These are phyloP conservation scores for Volvox carteri DNA, from an alignment of 163 green algal genomes.

Conservation along the genomic window DNA sequence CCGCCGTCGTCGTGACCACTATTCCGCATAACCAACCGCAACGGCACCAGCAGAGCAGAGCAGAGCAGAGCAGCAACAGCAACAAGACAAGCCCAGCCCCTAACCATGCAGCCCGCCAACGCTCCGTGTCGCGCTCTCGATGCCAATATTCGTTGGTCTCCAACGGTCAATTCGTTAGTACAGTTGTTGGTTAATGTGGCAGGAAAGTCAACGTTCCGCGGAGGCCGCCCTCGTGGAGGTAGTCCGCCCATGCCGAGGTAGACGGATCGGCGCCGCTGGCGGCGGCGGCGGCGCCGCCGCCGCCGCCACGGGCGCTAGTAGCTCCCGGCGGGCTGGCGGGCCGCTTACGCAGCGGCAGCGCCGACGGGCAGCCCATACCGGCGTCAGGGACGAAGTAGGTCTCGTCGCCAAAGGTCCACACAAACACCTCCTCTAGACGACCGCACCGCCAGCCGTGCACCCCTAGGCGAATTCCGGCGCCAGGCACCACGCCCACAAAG, in stretches of 20 bases:
- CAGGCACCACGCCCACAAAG: slow-evolving; percentile 28
- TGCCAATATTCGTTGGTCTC: too few species aligned
- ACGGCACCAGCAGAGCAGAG: neutral
- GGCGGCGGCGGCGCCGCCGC: neutral
- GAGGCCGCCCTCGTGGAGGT: slow-evolving; percentile 28
- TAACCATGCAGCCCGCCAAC: neutral
- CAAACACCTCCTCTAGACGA: slow-evolving; percentile 38
- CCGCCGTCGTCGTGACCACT: neutral
- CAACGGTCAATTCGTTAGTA: too few species aligned
- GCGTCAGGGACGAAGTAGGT: slow-evolving; percentile 20
- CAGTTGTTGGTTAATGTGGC: slow-evolving; percentile 1
- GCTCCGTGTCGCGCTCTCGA: neutral
- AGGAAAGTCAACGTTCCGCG: slow-evolving; percentile 31
- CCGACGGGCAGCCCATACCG: slow-evolving; percentile 33
- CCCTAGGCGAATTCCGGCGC: slow-evolving; percentile 18
- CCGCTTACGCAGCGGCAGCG: slow-evolving; percentile 31
- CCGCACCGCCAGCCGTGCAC: slow-evolving; percentile 41
- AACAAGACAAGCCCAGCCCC: neutral
- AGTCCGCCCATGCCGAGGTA: neutral
- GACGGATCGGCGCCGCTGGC: neutral
- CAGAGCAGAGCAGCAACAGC: neutral
- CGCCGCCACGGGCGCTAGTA: too few species aligned
- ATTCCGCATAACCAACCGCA: neutral
- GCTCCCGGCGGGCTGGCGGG: neutral
- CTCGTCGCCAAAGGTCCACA: slow-evolving; percentile 36